phyloP scores from a whole-genome alignment of 2,329 filamentous ascomycete species.

The Cladosporium sp. region DNA sequence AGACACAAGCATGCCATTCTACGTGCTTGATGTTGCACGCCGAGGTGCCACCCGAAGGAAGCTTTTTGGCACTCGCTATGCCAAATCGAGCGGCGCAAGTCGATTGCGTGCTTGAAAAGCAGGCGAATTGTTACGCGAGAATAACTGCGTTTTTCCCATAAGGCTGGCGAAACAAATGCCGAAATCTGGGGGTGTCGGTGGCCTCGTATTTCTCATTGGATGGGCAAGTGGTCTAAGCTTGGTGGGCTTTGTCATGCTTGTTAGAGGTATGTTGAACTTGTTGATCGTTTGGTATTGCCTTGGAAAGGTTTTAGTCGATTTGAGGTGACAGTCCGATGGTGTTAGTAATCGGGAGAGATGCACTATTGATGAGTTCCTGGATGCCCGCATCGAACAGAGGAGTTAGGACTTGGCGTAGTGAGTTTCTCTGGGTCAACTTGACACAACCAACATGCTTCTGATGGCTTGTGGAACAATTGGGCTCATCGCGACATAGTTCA shows the following conservation, averaged over 20 bases:
- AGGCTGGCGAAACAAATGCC: neutral
- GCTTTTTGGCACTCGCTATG: constrained; percentile 6
- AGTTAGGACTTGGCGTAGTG: neutral
- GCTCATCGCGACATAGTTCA: neutral
- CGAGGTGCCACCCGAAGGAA: constrained; percentile 9
- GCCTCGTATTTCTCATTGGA: neutral
- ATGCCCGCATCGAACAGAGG: neutral
- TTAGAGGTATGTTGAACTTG: neutral
- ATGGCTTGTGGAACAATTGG: too few relatives aligned
- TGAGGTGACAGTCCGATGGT: neutral
- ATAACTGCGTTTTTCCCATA: neutral
- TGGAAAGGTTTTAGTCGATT: neutral
- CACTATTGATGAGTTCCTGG: neutral
- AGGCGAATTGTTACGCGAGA: neutral
- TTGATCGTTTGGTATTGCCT: neutral
- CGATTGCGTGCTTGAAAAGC: constrained; percentile 15
- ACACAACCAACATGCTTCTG: too few relatives aligned
- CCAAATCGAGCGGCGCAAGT: neutral
- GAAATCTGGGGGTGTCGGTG: neutral
- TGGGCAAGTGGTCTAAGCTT: neutral
- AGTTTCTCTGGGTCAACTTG: neutral
- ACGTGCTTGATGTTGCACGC: constrained; percentile 12
- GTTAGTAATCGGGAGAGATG: neutral
- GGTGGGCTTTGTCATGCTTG: neutral
- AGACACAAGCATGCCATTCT: neutral